Evolutionary conservation across 768 basidiomycete genomes (phyloP), one percentile per base, ranked within the genome.

Genomic region (Lentinula boryana): DNA sequence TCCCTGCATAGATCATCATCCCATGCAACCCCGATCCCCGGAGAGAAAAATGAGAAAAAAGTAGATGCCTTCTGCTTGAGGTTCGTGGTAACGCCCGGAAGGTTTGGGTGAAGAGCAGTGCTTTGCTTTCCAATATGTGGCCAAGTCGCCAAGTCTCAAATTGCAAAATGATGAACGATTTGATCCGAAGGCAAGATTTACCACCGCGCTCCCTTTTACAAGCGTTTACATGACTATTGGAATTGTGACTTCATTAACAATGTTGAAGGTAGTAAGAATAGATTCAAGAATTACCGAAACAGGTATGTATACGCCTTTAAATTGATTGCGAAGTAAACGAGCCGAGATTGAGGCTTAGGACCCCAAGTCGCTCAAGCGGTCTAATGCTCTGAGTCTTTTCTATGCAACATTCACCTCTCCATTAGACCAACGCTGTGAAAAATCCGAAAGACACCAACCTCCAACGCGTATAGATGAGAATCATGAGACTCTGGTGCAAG

Each of bases 401-500:
- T 54, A 38, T 35, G 68, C 63, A 69, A 68, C 68, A 79, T 38
- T 38, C 36, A 38, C 36, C 7, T 38, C 13, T 8, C 7, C 36
- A 73, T 79, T 81, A 81, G 80, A 80, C 78, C 78, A 89, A 84
- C 77, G 72, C 21, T 21, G 6, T 4, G 13, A 52, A 3, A 54
- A 18, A 4, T 9, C 5, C 35, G 6, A 50, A 58, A 36, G 15
- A 9, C 8, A 35, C 4, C 33, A 7, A 88, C 90, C 80, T 94
- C 93, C 0, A 95, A 79, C 2, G 88, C 84, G 60, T 79, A 86
- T 12, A 95, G 70, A 75, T 95, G 87, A 0, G 86, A 85, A 64
- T 95, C 93, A 60, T 82, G 74, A 1, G 90, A 89, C 35, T 84
- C 78, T 0, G 89, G 88, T 0, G 88, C 86, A 2, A 98, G 82